Evolutionary conservation across 2,329 filamentous ascomycete genomes (phyloP).

Genomic region (Pyrenochaeta sp.): DNA sequence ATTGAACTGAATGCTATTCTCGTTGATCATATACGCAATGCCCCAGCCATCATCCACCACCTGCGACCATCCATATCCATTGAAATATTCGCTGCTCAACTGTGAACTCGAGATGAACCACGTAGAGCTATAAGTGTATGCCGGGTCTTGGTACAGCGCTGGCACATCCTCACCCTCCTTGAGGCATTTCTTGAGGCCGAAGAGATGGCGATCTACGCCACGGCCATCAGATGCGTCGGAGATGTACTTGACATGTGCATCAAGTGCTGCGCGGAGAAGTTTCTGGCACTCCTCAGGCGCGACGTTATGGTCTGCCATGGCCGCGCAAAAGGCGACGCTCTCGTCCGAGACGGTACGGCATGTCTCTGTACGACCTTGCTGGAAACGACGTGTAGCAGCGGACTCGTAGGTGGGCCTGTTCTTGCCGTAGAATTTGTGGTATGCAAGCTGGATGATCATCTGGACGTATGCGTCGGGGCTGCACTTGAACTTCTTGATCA

Average conservation of each 20-base stretch:
- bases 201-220: conserved; percentile 95
- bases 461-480: conserved; percentile 97
- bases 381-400: conserved; percentile 92
- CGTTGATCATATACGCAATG: conserved; percentile 99
- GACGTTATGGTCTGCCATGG: conserved; percentile 76
- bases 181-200: conserved; percentile 91
- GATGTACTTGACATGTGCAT: conserved; percentile 90
- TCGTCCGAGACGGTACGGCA: conserved; percentile 93
- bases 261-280: conserved; percentile 82
- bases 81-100: conserved; percentile 96
- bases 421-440: conserved; percentile 99
- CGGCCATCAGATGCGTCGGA: conserved; percentile 87
- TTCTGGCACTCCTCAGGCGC: conserved; percentile 72
- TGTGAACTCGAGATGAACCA: conserved; percentile 93
- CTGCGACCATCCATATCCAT: conserved; percentile 98
- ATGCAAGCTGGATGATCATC: conserved; percentile 97
- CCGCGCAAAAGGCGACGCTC: conserved; percentile 85
- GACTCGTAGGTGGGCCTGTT: conserved; percentile 98
- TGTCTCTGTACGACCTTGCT: conserved; percentile 94
- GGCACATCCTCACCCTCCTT: conserved; percentile 82
- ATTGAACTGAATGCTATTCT: conserved; percentile 99
- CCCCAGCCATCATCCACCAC: conserved; percentile 96
- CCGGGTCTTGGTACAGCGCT: conserved; percentile 84
- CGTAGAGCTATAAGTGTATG: conserved; percentile 80
- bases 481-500: conserved; percentile 99